A percentile compares a stretch with the other conserved stretches of the same genome.
phyloP scores from a whole-genome alignment of 2,329 filamentous ascomycete genomes.

The Atkinsonella hypoxylon region DNA sequence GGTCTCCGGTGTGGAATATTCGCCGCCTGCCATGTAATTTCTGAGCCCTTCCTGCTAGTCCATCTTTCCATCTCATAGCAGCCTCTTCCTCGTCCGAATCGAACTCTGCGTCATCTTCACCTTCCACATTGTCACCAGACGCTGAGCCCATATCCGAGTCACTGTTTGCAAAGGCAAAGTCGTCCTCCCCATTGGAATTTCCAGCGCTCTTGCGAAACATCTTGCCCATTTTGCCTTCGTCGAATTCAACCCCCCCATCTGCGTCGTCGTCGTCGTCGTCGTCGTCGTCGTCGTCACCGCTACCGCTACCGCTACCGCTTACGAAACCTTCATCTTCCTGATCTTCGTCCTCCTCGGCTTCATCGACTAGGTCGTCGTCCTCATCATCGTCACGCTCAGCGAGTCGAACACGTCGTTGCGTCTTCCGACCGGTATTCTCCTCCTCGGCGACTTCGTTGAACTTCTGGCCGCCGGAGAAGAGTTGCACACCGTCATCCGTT shows the following conservation, averaged over 20 bases:
- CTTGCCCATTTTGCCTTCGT: conserved; percentile 47
- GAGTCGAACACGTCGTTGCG: conserved; percentile 43
- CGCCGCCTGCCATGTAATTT: conserved; percentile 57
- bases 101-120: conserved; percentile 37
- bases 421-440: conserved; percentile 51
- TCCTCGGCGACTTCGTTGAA: conserved; percentile 43
- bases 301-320: conserved; percentile 46
- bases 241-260: conserved; percentile 44
- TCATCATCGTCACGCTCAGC: conserved; percentile 50
- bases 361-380: conserved; percentile 27
- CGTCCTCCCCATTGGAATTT: conserved; percentile 46
- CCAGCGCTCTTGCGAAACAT: conserved; percentile 44
- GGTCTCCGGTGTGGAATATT: conserved; percentile 66
- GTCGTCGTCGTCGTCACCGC: conserved; percentile 24
- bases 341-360: conserved; percentile 17
- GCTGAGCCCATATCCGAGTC: conserved; percentile 92
- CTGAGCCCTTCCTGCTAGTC: conserved; percentile 64
- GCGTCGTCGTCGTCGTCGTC: conserved; percentile 26
- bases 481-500: conserved; percentile 67
- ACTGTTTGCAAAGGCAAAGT: conserved; percentile 86
- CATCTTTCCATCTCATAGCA: conserved; percentile 75
- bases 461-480: conserved; percentile 69
- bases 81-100: conserved; percentile 58
- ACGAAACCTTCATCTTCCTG: conserved; percentile 33
- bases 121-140: conserved; percentile 41